Evolutionary conservation across 2,329 filamentous ascomycete species (phyloP).

Genomic region (Ophiostoma fasciatum): DNA sequence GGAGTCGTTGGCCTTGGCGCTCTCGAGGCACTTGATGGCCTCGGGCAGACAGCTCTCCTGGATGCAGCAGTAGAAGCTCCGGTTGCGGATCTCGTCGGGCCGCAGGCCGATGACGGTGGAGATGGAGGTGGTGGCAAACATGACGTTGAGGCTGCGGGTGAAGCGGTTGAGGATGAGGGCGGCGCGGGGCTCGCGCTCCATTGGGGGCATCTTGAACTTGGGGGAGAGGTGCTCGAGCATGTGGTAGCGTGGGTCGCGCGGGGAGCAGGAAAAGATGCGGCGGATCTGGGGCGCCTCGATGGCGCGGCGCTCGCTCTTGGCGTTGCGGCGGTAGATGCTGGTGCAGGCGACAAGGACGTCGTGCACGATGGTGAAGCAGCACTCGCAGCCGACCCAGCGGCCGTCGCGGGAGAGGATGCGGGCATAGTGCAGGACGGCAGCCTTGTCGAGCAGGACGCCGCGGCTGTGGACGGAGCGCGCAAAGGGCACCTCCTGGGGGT

Average conservation of each 20-base stretch:
- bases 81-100: constrained; percentile 53
- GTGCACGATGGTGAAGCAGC: constrained; percentile 78
- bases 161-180: constrained; percentile 79
- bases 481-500: constrained; percentile 63
- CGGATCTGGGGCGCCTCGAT: constrained; percentile 65
- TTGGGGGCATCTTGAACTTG: constrained; percentile 54
- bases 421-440: constrained; percentile 70
- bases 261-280: constrained; percentile 66
- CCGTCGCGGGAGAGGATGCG: constrained; percentile 54
- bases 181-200: constrained; percentile 63
- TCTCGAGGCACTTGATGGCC: constrained; percentile 65
- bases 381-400: constrained; percentile 67
- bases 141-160: constrained; percentile 65
- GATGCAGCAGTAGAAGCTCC: constrained; percentile 81
- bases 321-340: constrained; percentile 56
- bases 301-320: constrained; percentile 60
- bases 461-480: constrained; percentile 59
- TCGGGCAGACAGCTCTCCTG: constrained; percentile 62
- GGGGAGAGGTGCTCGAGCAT: constrained; percentile 76
- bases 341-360: constrained; percentile 78
- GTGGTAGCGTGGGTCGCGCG: constrained; percentile 71
- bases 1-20: constrained; percentile 79
- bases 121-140: constrained; percentile 73
- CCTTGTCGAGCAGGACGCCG: constrained; percentile 66
- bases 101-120: constrained; percentile 59